Evolutionary conservation across 2,329 filamentous ascomycete species (phyloP).

Genomic region (Herpotrichia juniperi): DNA sequence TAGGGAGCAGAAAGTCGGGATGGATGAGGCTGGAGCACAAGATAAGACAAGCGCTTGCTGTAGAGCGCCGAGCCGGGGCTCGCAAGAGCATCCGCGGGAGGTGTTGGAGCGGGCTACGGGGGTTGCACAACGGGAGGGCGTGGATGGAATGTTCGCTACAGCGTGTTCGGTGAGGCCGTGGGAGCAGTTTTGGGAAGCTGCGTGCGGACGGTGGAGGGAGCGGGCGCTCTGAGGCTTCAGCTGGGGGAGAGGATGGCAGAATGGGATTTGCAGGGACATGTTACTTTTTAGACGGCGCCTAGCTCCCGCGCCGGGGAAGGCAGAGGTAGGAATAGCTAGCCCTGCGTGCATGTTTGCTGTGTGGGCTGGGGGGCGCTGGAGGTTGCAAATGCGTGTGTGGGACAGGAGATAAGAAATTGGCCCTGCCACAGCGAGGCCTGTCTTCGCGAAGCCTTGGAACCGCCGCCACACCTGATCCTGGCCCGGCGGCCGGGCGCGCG

Average conservation of each 20-base stretch:
- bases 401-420: slow-evolving; percentile 4
- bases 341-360: background rate
- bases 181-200: slow-evolving; percentile 20
- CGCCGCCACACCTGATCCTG: background rate
- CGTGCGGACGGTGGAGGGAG: slow-evolving; percentile 2
- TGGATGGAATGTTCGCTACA: slow-evolving; percentile 7
- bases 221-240: slow-evolving; percentile 4
- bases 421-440: background rate
- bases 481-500: background rate
- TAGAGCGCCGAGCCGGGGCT: slow-evolving; percentile 24
- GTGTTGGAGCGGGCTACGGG: slow-evolving; percentile 21
- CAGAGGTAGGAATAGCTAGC: slow-evolving; percentile 9
- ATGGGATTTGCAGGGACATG: slow-evolving; percentile 39
- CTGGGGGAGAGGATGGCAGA: slow-evolving; percentile 21
- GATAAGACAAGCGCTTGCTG: slow-evolving; percentile 32
- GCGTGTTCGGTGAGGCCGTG: slow-evolving; percentile 26
- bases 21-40: slow-evolving; percentile 32
- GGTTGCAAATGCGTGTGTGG: background rate
- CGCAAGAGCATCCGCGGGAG: slow-evolving; percentile 38
- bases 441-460: background rate
- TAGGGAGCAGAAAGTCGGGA: slow-evolving; percentile 30
- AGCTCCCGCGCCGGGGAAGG: slow-evolving; percentile 42
- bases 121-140: background rate
- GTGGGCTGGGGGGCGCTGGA: slow-evolving; percentile 1
- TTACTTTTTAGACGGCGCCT: slow-evolving; percentile 38